Evolutionary conservation across 345 rosid genomes (phyloP).

Genomic region (Clausena lansium): DNA sequence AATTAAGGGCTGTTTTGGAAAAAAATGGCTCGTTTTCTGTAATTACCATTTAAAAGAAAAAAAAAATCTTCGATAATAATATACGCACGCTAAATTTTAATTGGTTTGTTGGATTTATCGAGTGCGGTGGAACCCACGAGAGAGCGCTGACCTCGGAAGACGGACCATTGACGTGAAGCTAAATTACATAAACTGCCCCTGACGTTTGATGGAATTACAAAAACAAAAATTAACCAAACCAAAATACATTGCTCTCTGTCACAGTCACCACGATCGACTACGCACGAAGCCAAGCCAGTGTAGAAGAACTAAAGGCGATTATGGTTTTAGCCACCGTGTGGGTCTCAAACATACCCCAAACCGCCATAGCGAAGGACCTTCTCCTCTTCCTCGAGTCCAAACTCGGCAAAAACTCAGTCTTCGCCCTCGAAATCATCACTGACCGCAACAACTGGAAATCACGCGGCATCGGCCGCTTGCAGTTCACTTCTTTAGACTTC

Average conservation of each 20-base stretch:
- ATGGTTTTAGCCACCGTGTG: slow-evolving; percentile 50
- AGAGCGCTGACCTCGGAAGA: too few relatives aligned
- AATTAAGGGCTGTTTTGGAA: too few relatives aligned
- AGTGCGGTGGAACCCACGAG: too few relatives aligned
- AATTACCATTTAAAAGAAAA: too few relatives aligned
- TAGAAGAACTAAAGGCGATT: background rate
- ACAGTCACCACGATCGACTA: background rate
- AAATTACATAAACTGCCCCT: background rate
- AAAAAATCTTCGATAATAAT: too few relatives aligned
- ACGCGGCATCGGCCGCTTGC: slow-evolving; percentile 73
- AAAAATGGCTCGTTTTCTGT: too few relatives aligned
- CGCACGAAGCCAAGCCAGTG: too few relatives aligned
- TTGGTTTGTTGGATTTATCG: too few relatives aligned
- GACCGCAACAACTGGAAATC: slow-evolving; percentile 77
- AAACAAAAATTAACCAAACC: too few relatives aligned
- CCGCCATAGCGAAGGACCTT: slow-evolving; percentile 65
- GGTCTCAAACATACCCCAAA: slow-evolving; percentile 59
- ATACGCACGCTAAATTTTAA: too few relatives aligned
- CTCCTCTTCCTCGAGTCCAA: slow-evolving; percentile 56
- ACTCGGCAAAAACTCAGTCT: slow-evolving; percentile 65
- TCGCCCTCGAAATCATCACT: slow-evolving; percentile 67
- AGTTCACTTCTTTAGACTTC: slow-evolving; percentile 61
- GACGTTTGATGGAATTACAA: background rate
- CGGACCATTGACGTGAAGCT: too few relatives aligned
- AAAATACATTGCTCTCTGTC: too few relatives aligned